Base-by-base conservation (phyloP, 2,329 filamentous ascomycete genomes). In the Aspergillus candidus region DNA sequence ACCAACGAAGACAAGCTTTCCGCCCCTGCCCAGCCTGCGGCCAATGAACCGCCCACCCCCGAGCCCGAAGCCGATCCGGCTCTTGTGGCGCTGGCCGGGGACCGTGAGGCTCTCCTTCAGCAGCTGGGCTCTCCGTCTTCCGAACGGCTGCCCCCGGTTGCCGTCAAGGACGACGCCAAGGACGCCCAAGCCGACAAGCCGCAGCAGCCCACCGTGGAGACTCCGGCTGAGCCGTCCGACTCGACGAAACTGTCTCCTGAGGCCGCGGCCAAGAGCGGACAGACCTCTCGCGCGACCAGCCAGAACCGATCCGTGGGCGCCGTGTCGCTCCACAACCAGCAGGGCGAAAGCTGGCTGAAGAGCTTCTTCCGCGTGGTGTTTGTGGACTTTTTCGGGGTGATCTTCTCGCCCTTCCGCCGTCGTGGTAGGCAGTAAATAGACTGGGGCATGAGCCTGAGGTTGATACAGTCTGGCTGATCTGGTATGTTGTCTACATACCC, bases 81-180 rank as follows among this genome's bases (percentile, higher is more conserved):
- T 39, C 58, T 62, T 39, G 52, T 55, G 56, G 55, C 60, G 12
- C 58, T 62, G 40, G 58, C 60, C 40, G 58, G 52, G 6, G 61
- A 65, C 41, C 54, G 60, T n/a, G 62, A 62, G 45, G 56, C 62
- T 36, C 55, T 62, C 15, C 57, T 65, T 17, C 56, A 47, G 36
- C 55, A 61, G 38, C 56, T 64, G 34, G 57, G 60, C 32, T 48
- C 55, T 32, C 61, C 62, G 3, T 62, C 61, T 10, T 58, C 58
- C 14, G 59, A 63, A 27, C 54, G 60, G 32, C 38, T 61, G 34
- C 41, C 55, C 22, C 42, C 54, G 15, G 48, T 49, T 91, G 88
- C 42, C 85, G 94, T 74, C 88, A 54, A 52, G 41, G 46, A 41
- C n/a, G 41, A 36, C 17, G 30, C 45, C 18, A 48, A 51, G 8